phyloP scores from a whole-genome alignment of 2,329 filamentous ascomycete genomes.

The Colletotrichum siamense region DNA sequence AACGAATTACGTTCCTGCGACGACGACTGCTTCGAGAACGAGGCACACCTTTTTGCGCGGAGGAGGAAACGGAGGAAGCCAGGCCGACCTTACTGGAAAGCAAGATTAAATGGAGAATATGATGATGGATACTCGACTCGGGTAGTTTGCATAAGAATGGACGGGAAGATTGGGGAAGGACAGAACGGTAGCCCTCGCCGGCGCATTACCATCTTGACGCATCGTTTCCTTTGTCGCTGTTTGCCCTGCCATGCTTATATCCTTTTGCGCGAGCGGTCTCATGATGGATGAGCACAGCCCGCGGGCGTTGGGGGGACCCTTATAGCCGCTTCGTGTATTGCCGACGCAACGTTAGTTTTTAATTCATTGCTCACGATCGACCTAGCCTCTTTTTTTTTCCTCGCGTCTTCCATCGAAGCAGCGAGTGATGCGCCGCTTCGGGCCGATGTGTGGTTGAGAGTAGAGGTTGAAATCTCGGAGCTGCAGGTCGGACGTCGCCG shows the following conservation, averaged over 20 bases:
- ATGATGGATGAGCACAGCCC: neutral
- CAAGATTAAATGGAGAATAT: neutral
- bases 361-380: conserved; percentile 17
- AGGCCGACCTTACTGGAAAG: conserved; percentile 1
- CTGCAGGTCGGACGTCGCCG: neutral
- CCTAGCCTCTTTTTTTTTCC: neutral
- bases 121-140: conserved; percentile 19
- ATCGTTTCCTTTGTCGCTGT: conserved; percentile 14
- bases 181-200: conserved; percentile 16
- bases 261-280: conserved; percentile 5
- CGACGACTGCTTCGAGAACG: conserved; percentile 10
- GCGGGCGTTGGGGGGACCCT: conserved; percentile 19
- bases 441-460: neutral
- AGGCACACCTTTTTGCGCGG: conserved; percentile 9
- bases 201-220: conserved; percentile 20
- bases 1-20: conserved; percentile 12
- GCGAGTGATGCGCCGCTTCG: neutral
- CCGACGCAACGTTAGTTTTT: conserved; percentile 18
- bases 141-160: conserved; percentile 22
- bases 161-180: conserved; percentile 14
- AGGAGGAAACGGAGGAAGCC: neutral
- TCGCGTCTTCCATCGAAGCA: neutral
- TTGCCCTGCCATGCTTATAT: conserved; percentile 8
- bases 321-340: conserved; percentile 22
- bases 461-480: neutral